Evolutionary conservation across 805 yeast species (phyloP).

Genomic region (Cyberlindnera veronae): DNA sequence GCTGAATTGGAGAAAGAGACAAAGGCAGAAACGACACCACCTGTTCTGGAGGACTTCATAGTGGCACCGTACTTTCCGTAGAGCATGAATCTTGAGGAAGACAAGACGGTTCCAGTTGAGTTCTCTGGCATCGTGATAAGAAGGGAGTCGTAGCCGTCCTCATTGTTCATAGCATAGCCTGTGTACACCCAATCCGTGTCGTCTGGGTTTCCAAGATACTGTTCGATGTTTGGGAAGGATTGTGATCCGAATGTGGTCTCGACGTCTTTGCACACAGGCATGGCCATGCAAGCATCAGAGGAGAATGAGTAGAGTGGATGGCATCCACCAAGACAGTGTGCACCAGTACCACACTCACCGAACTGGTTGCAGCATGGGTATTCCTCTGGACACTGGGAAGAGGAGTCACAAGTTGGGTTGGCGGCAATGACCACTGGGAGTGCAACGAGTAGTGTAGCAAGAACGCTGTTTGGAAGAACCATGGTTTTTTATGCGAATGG

Average conservation of each 20-base stretch:
- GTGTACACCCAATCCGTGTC: slow-evolving; percentile 63
- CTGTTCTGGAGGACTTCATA: slow-evolving; percentile 67
- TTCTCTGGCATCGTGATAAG: slow-evolving; percentile 79
- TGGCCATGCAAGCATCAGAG: slow-evolving; percentile 75
- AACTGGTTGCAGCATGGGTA: slow-evolving; percentile 81
- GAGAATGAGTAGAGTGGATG: slow-evolving; percentile 48
- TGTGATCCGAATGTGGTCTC: slow-evolving; percentile 39
- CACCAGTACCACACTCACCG: slow-evolving; percentile 78
- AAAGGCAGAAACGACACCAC: slow-evolving; percentile 84
- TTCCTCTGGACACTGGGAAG: slow-evolving; percentile 64
- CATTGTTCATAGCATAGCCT: slow-evolving; percentile 53
- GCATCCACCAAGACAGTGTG: slow-evolving; percentile 83
- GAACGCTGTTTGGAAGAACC: slow-evolving; percentile 9
- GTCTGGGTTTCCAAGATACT: slow-evolving; percentile 63
- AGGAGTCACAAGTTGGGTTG: slow-evolving; percentile 44
- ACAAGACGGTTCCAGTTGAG: slow-evolving; percentile 73
- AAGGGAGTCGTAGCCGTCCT: slow-evolving; percentile 51
- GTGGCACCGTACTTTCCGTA: slow-evolving; percentile 76
- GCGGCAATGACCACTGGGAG: slow-evolving; percentile 7
- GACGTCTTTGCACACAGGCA: slow-evolving; percentile 65
- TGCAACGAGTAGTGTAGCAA: slow-evolving; percentile 8
- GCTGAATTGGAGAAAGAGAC: slow-evolving; percentile 78
- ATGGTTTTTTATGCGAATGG: not conserved
- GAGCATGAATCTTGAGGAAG: slow-evolving; percentile 80
- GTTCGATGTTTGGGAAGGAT: slow-evolving; percentile 22